Evolutionary conservation across 352 stramenopile species (phyloP), one percentile per base, ranked within the genome.

Genomic region (Albugo laibachii): DNA sequence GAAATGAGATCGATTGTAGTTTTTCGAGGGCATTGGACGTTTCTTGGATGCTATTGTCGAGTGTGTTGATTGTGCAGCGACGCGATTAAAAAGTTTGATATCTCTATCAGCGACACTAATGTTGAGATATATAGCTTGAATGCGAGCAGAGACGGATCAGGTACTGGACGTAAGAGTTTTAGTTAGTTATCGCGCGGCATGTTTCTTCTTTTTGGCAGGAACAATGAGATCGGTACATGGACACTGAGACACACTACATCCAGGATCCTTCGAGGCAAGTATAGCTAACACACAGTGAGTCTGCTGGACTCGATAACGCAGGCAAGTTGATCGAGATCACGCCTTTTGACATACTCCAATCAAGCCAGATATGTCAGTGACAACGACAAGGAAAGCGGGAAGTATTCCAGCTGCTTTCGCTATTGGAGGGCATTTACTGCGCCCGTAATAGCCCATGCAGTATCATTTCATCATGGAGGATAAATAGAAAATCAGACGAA

Each of bases 1-100:
- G 36, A 71, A 62, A 6, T 92, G 97, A 56, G 96, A 96, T 54
- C 88, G 85, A 59, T 66, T 66, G 0, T 88, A 97, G 52, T 21
- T 60, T 49, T 11, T 14, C 14, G 14, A 97, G 46, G 95, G 97
- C 75, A 84, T 94, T 45, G 93, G 92, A 1, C 79, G 78, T 31
- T 68, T 98, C 5, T 94, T 94, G 0, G 92, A 98, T 61, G 84
- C 91, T 18, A 87, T 99, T 43, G 77, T 98, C 31, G 95, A 94
- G 0, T 98, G 94, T 59, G 95, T 99, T 15, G 95, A 94, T 16
- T 94, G 95, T 47, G 95, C 94, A 97, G 84, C 39, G 98, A 99
- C 62, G 93, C 95, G n/a, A 98, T 99, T 48, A 94, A 94, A 48
- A 95, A 97, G 63, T 99, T 99, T 65, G 72, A 97, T 62, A 84